phyloP scores from a whole-genome alignment of 176 grass and related monocot species.

The Oryza glumipatula region DNA sequence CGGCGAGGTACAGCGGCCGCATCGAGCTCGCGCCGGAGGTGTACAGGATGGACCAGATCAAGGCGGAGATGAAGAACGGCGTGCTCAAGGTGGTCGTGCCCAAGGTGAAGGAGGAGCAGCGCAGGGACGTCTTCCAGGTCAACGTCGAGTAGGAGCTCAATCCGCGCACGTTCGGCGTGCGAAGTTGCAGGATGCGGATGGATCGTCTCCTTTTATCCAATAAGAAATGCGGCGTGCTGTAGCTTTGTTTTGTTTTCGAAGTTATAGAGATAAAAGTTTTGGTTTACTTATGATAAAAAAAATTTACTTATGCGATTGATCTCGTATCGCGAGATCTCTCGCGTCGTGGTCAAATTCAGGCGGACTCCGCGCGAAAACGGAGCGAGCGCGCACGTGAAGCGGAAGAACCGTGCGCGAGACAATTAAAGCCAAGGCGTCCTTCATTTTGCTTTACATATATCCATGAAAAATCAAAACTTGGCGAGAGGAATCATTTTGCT shows the following conservation, averaged over 20 bases:
- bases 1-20: constrained; percentile 55
- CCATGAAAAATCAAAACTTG: no score
- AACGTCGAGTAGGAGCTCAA: constrained; percentile 51
- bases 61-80: constrained; percentile 96
- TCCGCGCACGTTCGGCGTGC: neutral
- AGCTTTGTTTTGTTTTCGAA: neutral
- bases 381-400: no score
- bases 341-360: no score
- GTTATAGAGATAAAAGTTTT: neutral
- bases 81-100: constrained; percentile 87
- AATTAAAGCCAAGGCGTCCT: no score
- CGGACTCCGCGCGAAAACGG: no score
- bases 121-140: constrained; percentile 77
- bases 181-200: neutral
- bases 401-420: no score
- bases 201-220: neutral
- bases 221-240: neutral
- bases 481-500: no score
- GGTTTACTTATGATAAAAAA: neutral
- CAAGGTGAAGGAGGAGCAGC: constrained; percentile 73
- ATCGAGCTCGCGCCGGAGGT: constrained; percentile 66
- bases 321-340: no score
- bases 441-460: no score
- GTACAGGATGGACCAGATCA: constrained; percentile 82
- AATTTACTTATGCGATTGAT: neutral